Percentiles rank a stretch among this genome's conserved stretches.
phyloP scores from a whole-genome alignment of 1,139 yeast species.

The Sugiyamaella paludigena region DNA sequence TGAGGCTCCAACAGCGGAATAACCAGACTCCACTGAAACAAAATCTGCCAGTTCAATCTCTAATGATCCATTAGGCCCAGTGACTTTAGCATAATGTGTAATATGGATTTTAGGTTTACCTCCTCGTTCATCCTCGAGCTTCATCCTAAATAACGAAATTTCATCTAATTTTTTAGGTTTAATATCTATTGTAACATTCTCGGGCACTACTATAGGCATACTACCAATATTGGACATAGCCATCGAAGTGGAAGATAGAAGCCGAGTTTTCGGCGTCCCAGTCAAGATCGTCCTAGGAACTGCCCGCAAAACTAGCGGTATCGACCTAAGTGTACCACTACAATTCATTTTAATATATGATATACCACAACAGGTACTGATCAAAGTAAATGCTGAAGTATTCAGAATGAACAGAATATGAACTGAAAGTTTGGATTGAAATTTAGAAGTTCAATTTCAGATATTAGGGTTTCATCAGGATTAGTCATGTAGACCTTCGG shows the following conservation, averaged over 20 bases:
- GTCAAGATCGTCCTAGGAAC: no score
- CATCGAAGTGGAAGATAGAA: conserved; percentile 14
- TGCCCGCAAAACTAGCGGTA: no score
- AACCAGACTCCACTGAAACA: conserved; percentile 43
- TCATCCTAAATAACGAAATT: conserved; percentile 43
- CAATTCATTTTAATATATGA: no score
- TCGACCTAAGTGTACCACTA: no score
- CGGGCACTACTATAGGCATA: conserved; percentile 55
- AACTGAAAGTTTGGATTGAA: not conserved
- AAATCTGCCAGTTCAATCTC: conserved; percentile 70
- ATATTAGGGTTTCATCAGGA: no score
- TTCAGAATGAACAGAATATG: no score
- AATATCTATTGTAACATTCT: conserved; percentile 47
- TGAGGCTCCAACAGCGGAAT: not conserved
- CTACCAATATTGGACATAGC: conserved; percentile 49
- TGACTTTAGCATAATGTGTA: conserved; percentile 60
- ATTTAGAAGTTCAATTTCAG: not conserved
- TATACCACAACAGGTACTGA: no score
- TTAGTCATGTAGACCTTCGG: no score
- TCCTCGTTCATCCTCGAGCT: conserved; percentile 43
- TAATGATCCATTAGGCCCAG: conserved; percentile 79
- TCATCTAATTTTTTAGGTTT: conserved; percentile 45
- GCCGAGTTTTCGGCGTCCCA: no score
- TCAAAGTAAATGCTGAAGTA: no score
- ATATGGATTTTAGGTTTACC: conserved; percentile 58